Percentiles rank a stretch among this genome's conserved stretches.
Conservation (phyloP, 139 green algal species). For the Coccomyxa sp. region DNA sequence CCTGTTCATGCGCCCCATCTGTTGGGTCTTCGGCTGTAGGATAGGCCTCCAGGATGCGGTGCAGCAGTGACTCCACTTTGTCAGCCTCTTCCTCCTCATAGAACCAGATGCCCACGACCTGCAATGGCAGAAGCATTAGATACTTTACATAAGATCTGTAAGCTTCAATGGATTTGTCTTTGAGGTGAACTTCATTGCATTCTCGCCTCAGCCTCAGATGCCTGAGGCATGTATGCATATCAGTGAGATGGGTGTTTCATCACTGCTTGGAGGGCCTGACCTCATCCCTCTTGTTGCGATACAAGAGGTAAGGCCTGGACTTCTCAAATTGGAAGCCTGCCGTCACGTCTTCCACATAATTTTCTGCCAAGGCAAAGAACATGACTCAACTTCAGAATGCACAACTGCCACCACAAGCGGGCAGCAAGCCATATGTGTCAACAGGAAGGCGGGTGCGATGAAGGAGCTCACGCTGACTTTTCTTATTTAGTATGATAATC, state of each 20-base stretch:
- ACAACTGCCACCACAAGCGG: neutral
- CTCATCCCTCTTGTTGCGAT: conserved; percentile 63
- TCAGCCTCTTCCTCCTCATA: conserved; percentile 76
- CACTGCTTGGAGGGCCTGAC: conserved; percentile 9
- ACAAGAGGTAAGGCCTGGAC: conserved; percentile 75
- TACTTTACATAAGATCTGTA: too few relatives aligned
- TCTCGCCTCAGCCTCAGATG: too few relatives aligned
- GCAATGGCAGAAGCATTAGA: too few relatives aligned
- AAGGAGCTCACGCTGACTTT: conserved; percentile 46
- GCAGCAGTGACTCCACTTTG: conserved; percentile 54
- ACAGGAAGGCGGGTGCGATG: neutral
- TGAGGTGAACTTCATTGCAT: too few relatives aligned
- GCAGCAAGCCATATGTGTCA: neutral
- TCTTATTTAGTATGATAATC: conserved; percentile 88
- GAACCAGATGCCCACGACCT: conserved; percentile 91
- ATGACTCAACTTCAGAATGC: neutral
- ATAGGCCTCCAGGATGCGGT: conserved; percentile 38
- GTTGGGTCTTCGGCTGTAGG: neutral
- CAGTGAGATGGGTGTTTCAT: too few relatives aligned
- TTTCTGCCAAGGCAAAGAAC: conserved; percentile 38
- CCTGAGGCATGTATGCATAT: too few relatives aligned
- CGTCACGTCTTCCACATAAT: conserved; percentile 72
- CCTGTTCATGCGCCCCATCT: neutral
- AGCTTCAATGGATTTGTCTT: too few relatives aligned
- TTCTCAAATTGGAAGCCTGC: conserved; percentile 66